Base-by-base conservation (phyloP, 495 filamentous ascomycete species). In the Saxophila tyrrhenica region DNA sequence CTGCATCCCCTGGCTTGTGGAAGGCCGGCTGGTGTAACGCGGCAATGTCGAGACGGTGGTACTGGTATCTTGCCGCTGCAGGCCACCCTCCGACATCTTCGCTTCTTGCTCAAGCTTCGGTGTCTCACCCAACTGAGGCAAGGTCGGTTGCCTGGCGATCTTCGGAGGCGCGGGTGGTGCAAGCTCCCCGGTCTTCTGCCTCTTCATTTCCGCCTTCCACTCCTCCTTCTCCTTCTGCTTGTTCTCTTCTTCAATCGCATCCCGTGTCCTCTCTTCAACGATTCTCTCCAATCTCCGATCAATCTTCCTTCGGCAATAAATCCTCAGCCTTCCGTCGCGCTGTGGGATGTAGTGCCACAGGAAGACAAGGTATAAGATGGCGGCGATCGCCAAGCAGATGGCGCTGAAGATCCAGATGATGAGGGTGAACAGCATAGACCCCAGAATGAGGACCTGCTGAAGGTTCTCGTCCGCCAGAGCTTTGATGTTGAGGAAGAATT, bases 301-400 rank as follows among this genome's bases (percentile, higher is more conserved):
- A 65, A 95, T 81, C 71, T 95, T 95, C 16, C 89, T 80, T 54
- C 86, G 82, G 65, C 91, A 96, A 70, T 94, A 98, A 15, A 80
- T 80, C 13, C 78, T 77, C 20, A 98, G 74, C 0, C 82, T 80
- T n/a, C 85, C 85, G 64, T 94, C 87, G 23, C 75, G 70, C 11
- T 73, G 73, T 3, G 87, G 87, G 54, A 98, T 94, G 60, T 88
- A 85, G 67, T 88, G 84, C 77, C 86, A 95, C 2, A 98, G 75
- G 72, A 92, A 98, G 55, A 83, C 75, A 24, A 95, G 66, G 67
- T 94, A 98, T 39, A 94, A 78, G 1, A 91, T 55, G 41, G 80
- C 69, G 0, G 87, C 87, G 9, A 87, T 59, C 7, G 86, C 63
- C 43, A 98, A 74, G 25, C 82, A 85, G 39, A 96, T 63, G 13